These are phyloP conservation scores for Inonotus obliquus DNA, from an alignment of 1,284 basidiomycete species.

Conservation along the genomic window DNA sequence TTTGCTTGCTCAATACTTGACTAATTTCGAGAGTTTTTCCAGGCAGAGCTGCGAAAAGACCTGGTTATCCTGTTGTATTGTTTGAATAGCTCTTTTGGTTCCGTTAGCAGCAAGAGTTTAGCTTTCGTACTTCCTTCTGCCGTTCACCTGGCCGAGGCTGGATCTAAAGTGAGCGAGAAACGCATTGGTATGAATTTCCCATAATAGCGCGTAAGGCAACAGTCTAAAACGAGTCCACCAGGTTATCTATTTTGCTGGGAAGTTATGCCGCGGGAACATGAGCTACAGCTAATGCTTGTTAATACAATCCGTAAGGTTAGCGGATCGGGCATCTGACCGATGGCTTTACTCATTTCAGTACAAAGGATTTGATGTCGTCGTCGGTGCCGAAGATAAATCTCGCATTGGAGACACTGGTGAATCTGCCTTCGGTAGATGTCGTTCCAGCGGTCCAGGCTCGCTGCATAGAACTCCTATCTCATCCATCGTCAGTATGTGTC, in stretches of 20 bases:
- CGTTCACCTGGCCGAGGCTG: slow-evolving; percentile 65
- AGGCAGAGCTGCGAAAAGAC: slow-evolving; percentile 22
- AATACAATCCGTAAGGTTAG: slow-evolving; percentile 73
- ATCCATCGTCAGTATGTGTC: slow-evolving; percentile 65
- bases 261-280: slow-evolving; percentile 60
- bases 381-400: slow-evolving; percentile 54
- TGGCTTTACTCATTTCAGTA: background rate
- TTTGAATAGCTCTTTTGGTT: slow-evolving; percentile 43
- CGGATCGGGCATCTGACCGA: background rate
- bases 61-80: slow-evolving; percentile 69
- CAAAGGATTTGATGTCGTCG: slow-evolving; percentile 57
- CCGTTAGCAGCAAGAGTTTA: slow-evolving; percentile 39
- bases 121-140: slow-evolving; percentile 69
- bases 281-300: slow-evolving; percentile 75
- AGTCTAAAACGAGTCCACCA: slow-evolving; percentile 26
- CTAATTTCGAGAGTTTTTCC: slow-evolving; percentile 47
- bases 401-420: slow-evolving; percentile 64
- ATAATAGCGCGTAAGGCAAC: slow-evolving; percentile 8
- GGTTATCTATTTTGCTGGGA: slow-evolving; percentile 73
- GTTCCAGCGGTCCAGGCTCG: slow-evolving; percentile 69
- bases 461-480: slow-evolving; percentile 56
- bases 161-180: slow-evolving; percentile 55
- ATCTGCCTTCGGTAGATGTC: slow-evolving; percentile 53
- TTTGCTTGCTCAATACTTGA: slow-evolving; percentile 6
- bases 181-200: slow-evolving; percentile 51